Evolutionary conservation across 495 filamentous ascomycete genomes (phyloP), one percentile per base, ranked within the genome.

Genomic region (Venustampulla echinocandica): DNA sequence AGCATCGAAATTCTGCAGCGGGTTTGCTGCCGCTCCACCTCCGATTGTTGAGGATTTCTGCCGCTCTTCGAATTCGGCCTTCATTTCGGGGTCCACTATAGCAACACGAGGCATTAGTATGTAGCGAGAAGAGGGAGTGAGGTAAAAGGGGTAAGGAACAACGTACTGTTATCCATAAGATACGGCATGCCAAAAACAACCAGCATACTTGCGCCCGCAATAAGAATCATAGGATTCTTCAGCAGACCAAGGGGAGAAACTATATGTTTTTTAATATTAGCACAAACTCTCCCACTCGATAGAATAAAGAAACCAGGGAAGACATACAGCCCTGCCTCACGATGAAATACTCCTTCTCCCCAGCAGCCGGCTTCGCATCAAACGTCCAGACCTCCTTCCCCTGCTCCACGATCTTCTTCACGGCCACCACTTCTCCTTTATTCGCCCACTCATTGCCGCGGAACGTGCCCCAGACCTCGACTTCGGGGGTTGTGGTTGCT

Each of bases 1-100:
- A 61, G 93, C 71, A 62, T 95, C 89, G 57, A 95, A 95, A 54
- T 82, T 81, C 54, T 80, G 78, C 34, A 84, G 59, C 14, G 72
- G 68, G 44, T 69, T 76, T 25, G 61, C 60, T 25, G 44, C 27
- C 35, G 61, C 59, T 18, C 59, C 64, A 10, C 69, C 70, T 21
- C 63, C 61, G 60, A 75, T 66, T 4, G 82, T 76, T 50, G 78
- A 79, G 39, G 80, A 75, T 61, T 87, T 88, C 54, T 90, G 87
- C 46, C 87, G 81, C 60, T 88, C 82, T 60, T 95, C 87, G 61
- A 90, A 93, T 66, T 98, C 93, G 54, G 82, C 85, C 47, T 80
- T 78, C 69, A 85, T 85, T 64, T 98, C 92, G 14, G 87, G 87
- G 59, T 97, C 92, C 90, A 98, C 90, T 96, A 55, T 10, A n/a